Conservation (phyloP, 768 basidiomycete species). For the Tylopilus sp. region DNA sequence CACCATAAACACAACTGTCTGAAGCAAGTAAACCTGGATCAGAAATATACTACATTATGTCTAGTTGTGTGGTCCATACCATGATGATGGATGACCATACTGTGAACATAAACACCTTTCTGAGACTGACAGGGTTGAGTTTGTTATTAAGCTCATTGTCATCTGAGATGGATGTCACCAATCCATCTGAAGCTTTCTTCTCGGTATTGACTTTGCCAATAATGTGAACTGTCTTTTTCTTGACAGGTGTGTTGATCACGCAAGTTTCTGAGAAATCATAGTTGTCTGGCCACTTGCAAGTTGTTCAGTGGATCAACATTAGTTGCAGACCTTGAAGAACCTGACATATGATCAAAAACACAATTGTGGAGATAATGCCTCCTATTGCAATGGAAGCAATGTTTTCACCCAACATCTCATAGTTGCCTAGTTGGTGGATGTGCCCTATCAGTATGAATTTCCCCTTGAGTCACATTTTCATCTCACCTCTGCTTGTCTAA, state of each 20-base stretch:
- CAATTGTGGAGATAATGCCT: constrained; percentile 64
- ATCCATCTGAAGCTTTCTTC: constrained; percentile 33
- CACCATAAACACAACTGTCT: constrained; percentile 64
- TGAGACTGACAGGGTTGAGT: constrained; percentile 59
- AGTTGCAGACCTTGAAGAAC: neutral
- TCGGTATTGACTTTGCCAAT: constrained; percentile 15
- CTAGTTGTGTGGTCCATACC: constrained; percentile 37
- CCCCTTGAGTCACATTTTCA: constrained; percentile 15
- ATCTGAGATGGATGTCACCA: constrained; percentile 37
- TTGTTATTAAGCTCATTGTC: constrained; percentile 46
- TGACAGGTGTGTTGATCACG: constrained; percentile 55
- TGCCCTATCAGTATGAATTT: neutral
- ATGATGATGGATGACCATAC: constrained; percentile 66
- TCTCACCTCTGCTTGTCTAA: constrained; percentile 51
- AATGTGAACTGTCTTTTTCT: constrained; percentile 12
- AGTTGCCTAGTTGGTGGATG: constrained; percentile 34
- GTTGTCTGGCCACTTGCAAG: constrained; percentile 67
- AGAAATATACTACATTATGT: neutral
- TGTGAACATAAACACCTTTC: constrained; percentile 79
- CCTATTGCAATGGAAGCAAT: constrained; percentile 81
- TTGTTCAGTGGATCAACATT: neutral
- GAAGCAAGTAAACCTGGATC: neutral
- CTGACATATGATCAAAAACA: constrained; percentile 57
- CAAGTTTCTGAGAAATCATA: constrained; percentile 82
- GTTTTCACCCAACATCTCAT: constrained; percentile 86